A percentile compares a stretch with the other conserved stretches of the same genome.
These are phyloP conservation scores for Penicillium crustosum DNA, from an alignment of 2,329 filamentous ascomycete genomes.

Conservation along the genomic window DNA sequence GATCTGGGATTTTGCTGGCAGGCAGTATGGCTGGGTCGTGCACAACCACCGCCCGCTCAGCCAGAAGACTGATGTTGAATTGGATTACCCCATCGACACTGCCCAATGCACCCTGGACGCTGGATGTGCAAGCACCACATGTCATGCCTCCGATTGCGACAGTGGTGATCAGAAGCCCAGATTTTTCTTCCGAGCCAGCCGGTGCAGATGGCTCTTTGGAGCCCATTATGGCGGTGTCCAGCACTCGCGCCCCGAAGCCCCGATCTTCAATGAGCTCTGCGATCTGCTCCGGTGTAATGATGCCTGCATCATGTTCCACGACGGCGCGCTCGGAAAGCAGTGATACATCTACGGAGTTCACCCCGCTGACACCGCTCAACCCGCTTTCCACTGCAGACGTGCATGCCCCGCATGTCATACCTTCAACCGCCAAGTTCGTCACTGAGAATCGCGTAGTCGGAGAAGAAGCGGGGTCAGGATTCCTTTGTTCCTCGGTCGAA, in stretches of 20 bases:
- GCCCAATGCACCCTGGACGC: conserved; percentile 79
- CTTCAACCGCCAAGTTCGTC: conserved; percentile 76
- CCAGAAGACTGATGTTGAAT: conserved; percentile 93
- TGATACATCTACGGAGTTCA: conserved; percentile 77
- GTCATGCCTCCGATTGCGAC: conserved; percentile 96
- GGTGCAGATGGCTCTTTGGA: conserved; percentile 31
- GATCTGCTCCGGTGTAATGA: conserved; percentile 54
- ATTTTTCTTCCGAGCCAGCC: conserved; percentile 36
- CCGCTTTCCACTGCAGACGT: conserved; percentile 81
- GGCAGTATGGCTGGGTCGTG: conserved; percentile 73
- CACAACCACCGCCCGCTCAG: conserved; percentile 84
- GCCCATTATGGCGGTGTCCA: conserved; percentile 63
- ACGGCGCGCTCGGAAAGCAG: conserved; percentile 82
- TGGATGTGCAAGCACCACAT: conserved; percentile 92
- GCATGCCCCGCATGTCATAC: conserved; percentile 90
- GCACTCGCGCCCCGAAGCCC: conserved; percentile 76
- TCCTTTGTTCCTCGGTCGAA: conserved; percentile 65
- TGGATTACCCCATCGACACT: conserved; percentile 74
- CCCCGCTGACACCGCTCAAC: conserved; percentile 71
- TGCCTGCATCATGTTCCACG: conserved; percentile 69
- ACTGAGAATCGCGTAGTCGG: conserved; percentile 49
- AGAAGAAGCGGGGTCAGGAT: conserved; percentile 33
- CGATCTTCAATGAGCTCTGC: conserved; percentile 63
- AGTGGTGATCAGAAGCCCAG: conserved; percentile 66
- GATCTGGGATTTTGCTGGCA: conserved; percentile 72